Evolutionary conservation across 1,284 basidiomycete genomes (phyloP), one percentile per base, ranked within the genome.

Genomic region (Phaffia rhodozyma): DNA sequence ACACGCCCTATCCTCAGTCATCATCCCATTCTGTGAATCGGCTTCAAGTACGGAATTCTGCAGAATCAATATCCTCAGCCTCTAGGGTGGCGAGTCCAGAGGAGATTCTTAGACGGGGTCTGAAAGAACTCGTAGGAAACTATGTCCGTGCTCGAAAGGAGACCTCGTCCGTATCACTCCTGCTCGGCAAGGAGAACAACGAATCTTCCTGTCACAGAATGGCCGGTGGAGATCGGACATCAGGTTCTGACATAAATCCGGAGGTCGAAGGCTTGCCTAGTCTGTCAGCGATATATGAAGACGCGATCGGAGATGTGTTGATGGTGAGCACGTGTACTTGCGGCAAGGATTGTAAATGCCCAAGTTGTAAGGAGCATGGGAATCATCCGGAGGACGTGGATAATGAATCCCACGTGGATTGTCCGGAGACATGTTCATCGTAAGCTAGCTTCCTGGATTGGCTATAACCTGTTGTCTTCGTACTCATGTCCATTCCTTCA

Each of bases 311-410:
- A 54, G 59, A 61, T 23, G 53, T 55, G 18, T 49, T 50, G 29
- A 66, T 66, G 60, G 52, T 77, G 47, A 73, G 72, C 11, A 72
- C 72, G 0, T 77, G 76, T 61, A 74, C 73, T 5, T 77, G 76
- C 65, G 75, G 75, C 1, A 72, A 75, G 11, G 72, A 72, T 9
- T 77, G 76, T 62, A 69, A 72, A 13, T 77, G 76, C 67, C 70
- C 76, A 3, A 74, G 73, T 9, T 77, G 76, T 57, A 70, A 70
- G 3, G 73, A 72, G 1, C 76, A 77, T 63, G 70, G 69, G 47
- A 71, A 71, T 32, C 27, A 58, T 5, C 55, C 60, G 69, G 60
- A 73, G 72, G 61, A 27, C 49, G 52, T 27, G 49, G 53, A 49
- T 25, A 50, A 47, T n/a, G 58, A 34, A 55, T 59, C 62, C 43